Base-by-base conservation (phyloP, 148 eudicot species). In the Pharnaceum exiguum region DNA sequence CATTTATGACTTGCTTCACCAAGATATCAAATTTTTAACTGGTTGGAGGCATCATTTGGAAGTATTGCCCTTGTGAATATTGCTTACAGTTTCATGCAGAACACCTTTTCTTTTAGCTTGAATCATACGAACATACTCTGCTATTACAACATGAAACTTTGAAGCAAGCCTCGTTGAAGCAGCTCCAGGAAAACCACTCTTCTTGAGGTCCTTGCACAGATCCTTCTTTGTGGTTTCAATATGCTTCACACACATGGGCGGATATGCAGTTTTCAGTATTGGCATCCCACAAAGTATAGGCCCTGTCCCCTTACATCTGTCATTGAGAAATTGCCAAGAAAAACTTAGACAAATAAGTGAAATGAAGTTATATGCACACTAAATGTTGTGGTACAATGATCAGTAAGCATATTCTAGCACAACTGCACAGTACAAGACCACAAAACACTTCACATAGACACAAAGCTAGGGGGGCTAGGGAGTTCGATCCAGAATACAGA, bases 41-140 rank as follows among this genome's bases (percentile, higher is more conserved):
- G n/a, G n/a, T n/a, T n/a, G n/a, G n/a, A n/a, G n/a, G n/a, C n/a
- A n/a, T n/a, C n/a, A n/a, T n/a, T n/a, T n/a, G n/a, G n/a, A n/a
- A 50, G 37, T 5, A 12, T 27, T 2, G 11, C 18, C 24, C 32
- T 47, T 47, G 1, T 65, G 7, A 32, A 36, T 32, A 3, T n/a
- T 13, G 29, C 28, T 66, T 51, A 11, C 30, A 28, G 36, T 66
- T 45, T 51, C 57, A 39, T 30, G 48, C 22, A 46, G 46, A 24
- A 70, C 66, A 43, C 67, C 75, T 71, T 75, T 62, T 77, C 94
- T 82, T 44, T 66, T 72, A 43, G 35, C 52, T 59, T 80, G 86
- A 62, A 83, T 86, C 42, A 66, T 66, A 7, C 65, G 72, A 16
- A 83, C 89, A 57, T 49, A 83, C 65, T 86, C 86, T 0, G 75